phyloP scores from a whole-genome alignment of 2,329 filamentous ascomycete genomes.

The Apiospora koreana region DNA sequence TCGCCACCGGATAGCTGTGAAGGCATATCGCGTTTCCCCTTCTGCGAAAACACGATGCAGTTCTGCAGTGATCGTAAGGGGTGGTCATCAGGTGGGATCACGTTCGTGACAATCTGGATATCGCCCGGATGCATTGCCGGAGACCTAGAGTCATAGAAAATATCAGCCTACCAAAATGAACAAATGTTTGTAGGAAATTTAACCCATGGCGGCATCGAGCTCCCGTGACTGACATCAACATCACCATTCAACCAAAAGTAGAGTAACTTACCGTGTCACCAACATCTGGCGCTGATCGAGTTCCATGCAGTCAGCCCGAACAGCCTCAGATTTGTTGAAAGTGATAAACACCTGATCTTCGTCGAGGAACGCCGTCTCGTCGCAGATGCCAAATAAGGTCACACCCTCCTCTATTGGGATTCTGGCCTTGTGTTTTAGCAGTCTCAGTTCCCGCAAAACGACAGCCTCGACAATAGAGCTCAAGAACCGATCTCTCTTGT shows the following conservation, averaged over 20 bases:
- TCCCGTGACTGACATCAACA: too few species aligned
- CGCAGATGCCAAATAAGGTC: slow-evolving; percentile 83
- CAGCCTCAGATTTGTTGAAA: slow-evolving; percentile 42
- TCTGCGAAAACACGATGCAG: slow-evolving; percentile 76
- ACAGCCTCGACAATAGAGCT: slow-evolving; percentile 69
- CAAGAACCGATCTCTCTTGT: slow-evolving; percentile 68
- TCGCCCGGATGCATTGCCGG: slow-evolving; percentile 83
- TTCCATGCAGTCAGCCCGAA: slow-evolving; percentile 27
- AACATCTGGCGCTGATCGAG: slow-evolving; percentile 49
- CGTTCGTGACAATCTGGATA: slow-evolving; percentile 65
- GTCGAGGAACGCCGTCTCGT: slow-evolving; percentile 70
- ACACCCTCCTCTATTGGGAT: slow-evolving; percentile 71
- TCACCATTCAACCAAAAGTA: too few species aligned
- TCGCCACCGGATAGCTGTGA: slow-evolving; percentile 81
- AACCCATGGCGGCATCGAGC: too few species aligned
- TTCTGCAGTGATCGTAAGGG: slow-evolving; percentile 66
- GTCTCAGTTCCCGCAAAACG: slow-evolving; percentile 67
- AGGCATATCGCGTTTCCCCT: slow-evolving; percentile 72
- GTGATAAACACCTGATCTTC: slow-evolving; percentile 71
- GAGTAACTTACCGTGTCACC: slow-evolving; percentile 51
- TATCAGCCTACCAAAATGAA: neutral
- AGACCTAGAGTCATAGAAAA: slow-evolving; percentile 48
- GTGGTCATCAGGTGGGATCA: slow-evolving; percentile 60
- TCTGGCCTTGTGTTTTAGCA: slow-evolving; percentile 76
- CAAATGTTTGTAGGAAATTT: neutral